Evolutionary conservation across 495 filamentous ascomycete species (phyloP), one percentile per base, ranked within the genome.

Genomic region (Xylaria intraflava): DNA sequence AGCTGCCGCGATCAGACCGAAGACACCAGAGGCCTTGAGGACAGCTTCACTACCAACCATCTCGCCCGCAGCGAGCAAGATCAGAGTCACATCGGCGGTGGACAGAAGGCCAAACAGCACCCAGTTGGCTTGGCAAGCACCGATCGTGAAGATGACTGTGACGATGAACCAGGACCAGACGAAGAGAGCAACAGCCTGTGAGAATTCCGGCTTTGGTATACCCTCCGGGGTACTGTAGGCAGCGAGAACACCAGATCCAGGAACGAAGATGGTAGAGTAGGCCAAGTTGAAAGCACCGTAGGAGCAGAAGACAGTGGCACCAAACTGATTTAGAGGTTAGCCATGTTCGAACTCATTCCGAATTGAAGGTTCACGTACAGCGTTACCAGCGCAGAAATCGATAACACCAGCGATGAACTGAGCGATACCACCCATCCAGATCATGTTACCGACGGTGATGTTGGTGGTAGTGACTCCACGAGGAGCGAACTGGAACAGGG

Each of bases 131-230:
- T 64, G 60, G 47, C 63, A 57, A 19, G 68, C 64, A 19, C 62
- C 68, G 22, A 72, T 51, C n/a, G 65, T 66, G 48, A 71, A 70
- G 39, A 72, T 67, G 38, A 62, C 52, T 6, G 57, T 68, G n/a
- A 72, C 42, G 46, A 72, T 69, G 49, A 72, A 68, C 68, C 69
- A 72, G 17, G 62, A 64, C 69, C 69, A 70, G 11, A 65, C 49
- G 41, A 58, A 69, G 54, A 72, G 60, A 14, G 64, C 66, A 31
- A 72, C 54, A n/a, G 69, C 69, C 26, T 69, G 60, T 3, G 50
- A 33, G 47, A 72, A 65, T 0, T 66, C 60, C 2, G 44, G 52
- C 27, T 36, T 57, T 0, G 61, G 59, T 11, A 46, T 52, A 20
- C 59, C 59, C 16, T 33, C 36, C 26, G 48, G 12, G 40, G 70